These are phyloP conservation scores for Yamadazyma pseudoaaseri DNA, from an alignment of 1,139 yeast species.

Conservation along the genomic window DNA sequence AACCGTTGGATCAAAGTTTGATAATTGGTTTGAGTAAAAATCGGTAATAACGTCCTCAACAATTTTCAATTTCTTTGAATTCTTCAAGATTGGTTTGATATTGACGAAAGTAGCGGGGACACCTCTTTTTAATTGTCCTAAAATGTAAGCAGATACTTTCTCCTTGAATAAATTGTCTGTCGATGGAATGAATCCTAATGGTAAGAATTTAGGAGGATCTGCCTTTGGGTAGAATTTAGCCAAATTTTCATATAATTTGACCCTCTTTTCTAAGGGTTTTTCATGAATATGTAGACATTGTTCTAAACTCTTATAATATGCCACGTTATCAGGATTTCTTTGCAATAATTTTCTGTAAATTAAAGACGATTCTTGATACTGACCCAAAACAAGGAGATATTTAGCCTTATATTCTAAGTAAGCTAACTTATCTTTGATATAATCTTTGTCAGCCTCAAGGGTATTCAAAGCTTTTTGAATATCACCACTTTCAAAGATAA, in stretches of 20 bases:
- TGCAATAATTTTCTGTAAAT: conserved; percentile 69
- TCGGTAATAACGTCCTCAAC: conserved; percentile 56
- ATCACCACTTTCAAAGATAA: conserved; percentile 66
- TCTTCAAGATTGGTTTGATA: conserved; percentile 74
- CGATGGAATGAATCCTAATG: conserved; percentile 70
- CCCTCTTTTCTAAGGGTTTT: conserved; percentile 37
- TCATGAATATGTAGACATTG: conserved; percentile 46
- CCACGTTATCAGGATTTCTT: conserved; percentile 80
- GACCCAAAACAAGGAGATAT: conserved; percentile 44
- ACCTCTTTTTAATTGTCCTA: conserved; percentile 67
- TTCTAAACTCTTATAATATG: conserved; percentile 68
- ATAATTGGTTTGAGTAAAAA: conserved; percentile 34
- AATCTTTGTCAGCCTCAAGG: conserved; percentile 51
- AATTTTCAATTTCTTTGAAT: conserved; percentile 42
- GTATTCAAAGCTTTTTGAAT: conserved; percentile 61
- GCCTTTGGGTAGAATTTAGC: conserved; percentile 75
- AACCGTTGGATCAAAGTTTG: conserved; percentile 47
- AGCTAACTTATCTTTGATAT: conserved; percentile 63
- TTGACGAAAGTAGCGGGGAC: conserved; percentile 91
- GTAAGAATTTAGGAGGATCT: conserved; percentile 77
- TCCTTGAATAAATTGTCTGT: conserved; percentile 41
- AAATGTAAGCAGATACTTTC: conserved; percentile 52
- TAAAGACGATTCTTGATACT: conserved; percentile 59
- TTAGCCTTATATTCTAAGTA: conserved; percentile 68
- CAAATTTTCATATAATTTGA: conserved; percentile 62